Conservation (phyloP, 805 yeast species). For the Blastobotrys peoriensis region DNA sequence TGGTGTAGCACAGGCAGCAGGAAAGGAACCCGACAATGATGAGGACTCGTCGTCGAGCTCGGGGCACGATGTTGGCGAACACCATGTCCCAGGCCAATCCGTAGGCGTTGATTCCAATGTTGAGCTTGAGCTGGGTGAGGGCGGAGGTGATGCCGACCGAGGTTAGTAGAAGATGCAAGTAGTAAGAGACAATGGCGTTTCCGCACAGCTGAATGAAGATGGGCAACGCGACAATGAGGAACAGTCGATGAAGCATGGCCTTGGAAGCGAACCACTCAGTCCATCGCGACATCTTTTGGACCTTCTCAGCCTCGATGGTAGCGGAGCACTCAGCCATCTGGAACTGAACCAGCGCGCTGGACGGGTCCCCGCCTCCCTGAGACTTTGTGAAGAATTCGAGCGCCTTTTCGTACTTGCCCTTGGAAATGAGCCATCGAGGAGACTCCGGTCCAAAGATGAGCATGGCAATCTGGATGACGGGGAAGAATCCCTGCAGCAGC, state of each 20-base stretch:
- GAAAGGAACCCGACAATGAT: conserved; percentile 12
- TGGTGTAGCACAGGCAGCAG: conserved; percentile 15
- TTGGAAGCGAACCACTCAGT: conserved; percentile 13
- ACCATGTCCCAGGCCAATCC: conserved; percentile 3
- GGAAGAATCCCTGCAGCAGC: conserved; percentile 58
- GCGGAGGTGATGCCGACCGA: conserved; percentile 45
- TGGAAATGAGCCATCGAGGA: conserved; percentile 64
- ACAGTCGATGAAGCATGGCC: conserved; percentile 12
- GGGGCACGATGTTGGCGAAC: conserved; percentile 7
- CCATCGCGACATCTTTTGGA: conserved; percentile 16
- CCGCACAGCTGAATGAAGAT: conserved; percentile 16
- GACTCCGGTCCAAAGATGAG: conserved; percentile 65
- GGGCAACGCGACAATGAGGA: conserved; percentile 9
- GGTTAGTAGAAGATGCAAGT: conserved; percentile 43
- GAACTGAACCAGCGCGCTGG: conserved; percentile 9
- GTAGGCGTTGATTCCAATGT: conserved; percentile 13
- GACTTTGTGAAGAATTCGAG: conserved; percentile 29
- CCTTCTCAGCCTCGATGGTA: conserved; percentile 19
- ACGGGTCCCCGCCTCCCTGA: conserved; percentile 16
- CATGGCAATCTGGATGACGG: conserved; percentile 52
- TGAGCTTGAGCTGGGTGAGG: conserved; percentile 16
- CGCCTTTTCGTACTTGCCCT: conserved; percentile 42
- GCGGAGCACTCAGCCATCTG: conserved; percentile 20
- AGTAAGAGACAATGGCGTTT: conserved; percentile 31
- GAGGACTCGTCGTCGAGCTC: conserved; percentile 14